phyloP scores from a whole-genome alignment of 139 green algal genomes.

The Micractinium conductrix region DNA sequence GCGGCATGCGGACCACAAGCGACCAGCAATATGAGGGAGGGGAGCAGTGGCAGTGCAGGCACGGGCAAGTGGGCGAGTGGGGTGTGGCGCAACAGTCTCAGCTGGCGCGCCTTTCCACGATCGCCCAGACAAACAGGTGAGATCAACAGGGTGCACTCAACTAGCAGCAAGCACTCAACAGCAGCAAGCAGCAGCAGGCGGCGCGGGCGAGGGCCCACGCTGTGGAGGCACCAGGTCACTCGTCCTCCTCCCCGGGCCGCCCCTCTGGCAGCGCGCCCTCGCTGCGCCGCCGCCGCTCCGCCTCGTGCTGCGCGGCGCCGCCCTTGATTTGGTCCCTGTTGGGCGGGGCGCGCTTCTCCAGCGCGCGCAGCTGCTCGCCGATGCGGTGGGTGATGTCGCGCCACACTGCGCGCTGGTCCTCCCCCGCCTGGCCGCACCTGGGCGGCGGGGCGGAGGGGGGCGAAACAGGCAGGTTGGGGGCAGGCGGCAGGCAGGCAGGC shows the following conservation, averaged over 20 bases:
- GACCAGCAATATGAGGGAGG: too few relatives aligned
- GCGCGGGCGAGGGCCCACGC: not conserved
- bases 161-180: not conserved
- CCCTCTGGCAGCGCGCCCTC: conserved; percentile 24
- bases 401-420: conserved; percentile 61
- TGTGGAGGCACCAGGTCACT: too few relatives aligned
- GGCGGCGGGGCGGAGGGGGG: conserved; percentile 19
- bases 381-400: conserved; percentile 68
- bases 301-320: conserved; percentile 12
- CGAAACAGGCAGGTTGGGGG: not conserved
- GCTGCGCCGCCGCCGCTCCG: conserved; percentile 8
- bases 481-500: not conserved
- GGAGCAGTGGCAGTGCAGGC: too few relatives aligned
- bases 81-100: too few relatives aligned
- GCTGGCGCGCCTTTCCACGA: too few relatives aligned
- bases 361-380: conserved; percentile 50
- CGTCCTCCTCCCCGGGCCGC: not conserved
- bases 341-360: conserved; percentile 58
- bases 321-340: conserved; percentile 59
- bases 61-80: too few relatives aligned
- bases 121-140: too few relatives aligned
- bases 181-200: not conserved
- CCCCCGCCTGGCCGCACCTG: conserved; percentile 38
- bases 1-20: too few relatives aligned
- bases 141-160: too few relatives aligned